These are phyloP conservation scores for Acacia acuminata DNA, from an alignment of 306 rosid genomes.

Conservation along the genomic window DNA sequence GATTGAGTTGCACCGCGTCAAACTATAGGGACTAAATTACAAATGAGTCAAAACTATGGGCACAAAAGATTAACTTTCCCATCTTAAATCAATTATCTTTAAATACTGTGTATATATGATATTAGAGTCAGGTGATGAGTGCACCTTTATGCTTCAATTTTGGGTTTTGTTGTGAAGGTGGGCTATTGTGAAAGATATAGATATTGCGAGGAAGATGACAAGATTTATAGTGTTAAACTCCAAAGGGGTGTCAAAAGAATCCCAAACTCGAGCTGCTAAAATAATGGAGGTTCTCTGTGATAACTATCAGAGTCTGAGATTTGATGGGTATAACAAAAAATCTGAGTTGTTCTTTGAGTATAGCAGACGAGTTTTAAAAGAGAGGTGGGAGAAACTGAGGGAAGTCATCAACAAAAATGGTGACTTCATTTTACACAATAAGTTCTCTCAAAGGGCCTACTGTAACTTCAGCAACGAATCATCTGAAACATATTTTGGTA, in stretches of 20 bases:
- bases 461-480: constrained; percentile 57
- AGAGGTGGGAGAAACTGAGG: constrained; percentile 69
- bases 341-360: constrained; percentile 49
- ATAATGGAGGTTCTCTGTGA: constrained; percentile 63
- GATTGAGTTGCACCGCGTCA: too few relatives aligned
- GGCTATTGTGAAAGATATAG: constrained; percentile 79
- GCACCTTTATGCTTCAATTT: neutral
- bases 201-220: constrained; percentile 67
- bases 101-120: neutral
- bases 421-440: constrained; percentile 39
- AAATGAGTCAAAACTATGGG: too few relatives aligned
- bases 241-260: constrained; percentile 77
- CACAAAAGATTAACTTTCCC: too few relatives aligned
- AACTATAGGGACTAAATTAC: too few relatives aligned
- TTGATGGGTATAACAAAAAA: neutral
- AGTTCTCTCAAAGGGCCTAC: constrained; percentile 29
- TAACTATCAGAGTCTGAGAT: constrained; percentile 21
- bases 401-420: constrained; percentile 34
- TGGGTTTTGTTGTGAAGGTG: constrained; percentile 42
- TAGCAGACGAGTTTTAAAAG: constrained; percentile 39
- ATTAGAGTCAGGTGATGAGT: neutral
- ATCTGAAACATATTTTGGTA: constrained; percentile 60
- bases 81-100: neutral
- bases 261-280: constrained; percentile 71
- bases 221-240: constrained; percentile 54